These are phyloP conservation scores for Ailanthus altissimus DNA, from an alignment of 345 rosid genomes.

Conservation along the genomic window DNA sequence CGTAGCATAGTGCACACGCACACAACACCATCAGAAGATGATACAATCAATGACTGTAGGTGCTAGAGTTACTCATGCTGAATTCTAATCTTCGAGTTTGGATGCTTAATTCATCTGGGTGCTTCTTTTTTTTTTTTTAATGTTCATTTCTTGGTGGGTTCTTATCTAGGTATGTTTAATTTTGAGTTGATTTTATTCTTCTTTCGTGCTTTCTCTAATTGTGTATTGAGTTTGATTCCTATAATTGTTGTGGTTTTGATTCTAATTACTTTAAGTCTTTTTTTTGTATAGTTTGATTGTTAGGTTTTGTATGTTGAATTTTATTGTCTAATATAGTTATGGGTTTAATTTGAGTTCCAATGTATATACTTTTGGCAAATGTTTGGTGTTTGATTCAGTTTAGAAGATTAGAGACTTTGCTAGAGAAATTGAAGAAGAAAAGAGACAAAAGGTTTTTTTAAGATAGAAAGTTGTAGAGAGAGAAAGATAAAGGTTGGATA, in stretches of 20 bases:
- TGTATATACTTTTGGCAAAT: slow-evolving; percentile 31
- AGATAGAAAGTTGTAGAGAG: no score
- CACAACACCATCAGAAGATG: no score
- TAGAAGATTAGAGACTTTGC: no score
- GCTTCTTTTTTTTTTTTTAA: slow-evolving; percentile 20
- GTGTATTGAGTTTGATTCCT: slow-evolving; percentile 34
- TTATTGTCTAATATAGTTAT: slow-evolving; percentile 36
- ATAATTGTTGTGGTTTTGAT: slow-evolving; percentile 15
- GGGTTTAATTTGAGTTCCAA: slow-evolving; percentile 29
- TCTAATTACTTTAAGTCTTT: slow-evolving; percentile 21
- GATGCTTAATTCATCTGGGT: slow-evolving; percentile 25
- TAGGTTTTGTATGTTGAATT: slow-evolving; percentile 21
- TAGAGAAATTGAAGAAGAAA: no score
- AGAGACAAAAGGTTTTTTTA: no score
- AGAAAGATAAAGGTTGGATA: no score
- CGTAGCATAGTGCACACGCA: no score
- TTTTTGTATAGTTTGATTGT: slow-evolving; percentile 24
- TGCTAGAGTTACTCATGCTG: no score
- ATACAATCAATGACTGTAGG: no score
- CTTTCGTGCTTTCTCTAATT: slow-evolving; percentile 24
- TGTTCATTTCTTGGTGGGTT: background rate
- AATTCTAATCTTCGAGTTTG: no score
- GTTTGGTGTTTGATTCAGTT: slow-evolving; percentile 25
- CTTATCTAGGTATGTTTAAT: slow-evolving; percentile 24
- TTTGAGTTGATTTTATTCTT: slow-evolving; percentile 28